Evolutionary conservation across 2,329 filamentous ascomycete species (phyloP).

Genomic region (Verruconis gallopava): DNA sequence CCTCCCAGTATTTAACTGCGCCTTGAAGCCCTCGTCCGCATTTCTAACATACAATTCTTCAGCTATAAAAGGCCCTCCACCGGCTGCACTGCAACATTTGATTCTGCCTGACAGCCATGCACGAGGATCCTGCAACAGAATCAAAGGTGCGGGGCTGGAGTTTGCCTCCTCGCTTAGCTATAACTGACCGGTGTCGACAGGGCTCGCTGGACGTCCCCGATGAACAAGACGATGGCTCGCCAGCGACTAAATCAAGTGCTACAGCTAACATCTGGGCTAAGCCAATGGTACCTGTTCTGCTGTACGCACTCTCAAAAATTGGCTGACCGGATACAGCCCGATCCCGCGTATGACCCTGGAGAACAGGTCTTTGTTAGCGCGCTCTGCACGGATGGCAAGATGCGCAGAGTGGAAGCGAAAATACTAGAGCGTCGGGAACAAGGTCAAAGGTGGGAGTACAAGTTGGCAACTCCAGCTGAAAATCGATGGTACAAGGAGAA

Average conservation of each 20-base stretch:
- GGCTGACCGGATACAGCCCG: too few relatives aligned
- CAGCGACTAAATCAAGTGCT: not conserved
- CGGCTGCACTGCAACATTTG: too few relatives aligned
- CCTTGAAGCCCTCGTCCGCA: too few relatives aligned
- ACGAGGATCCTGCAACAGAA: not conserved
- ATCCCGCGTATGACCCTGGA: not conserved
- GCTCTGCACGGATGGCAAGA: not conserved
- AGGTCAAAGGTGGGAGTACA: not conserved
- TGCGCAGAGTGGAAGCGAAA: not conserved
- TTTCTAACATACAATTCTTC: too few relatives aligned
- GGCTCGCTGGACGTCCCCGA: too few relatives aligned
- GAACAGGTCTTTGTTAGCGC: not conserved
- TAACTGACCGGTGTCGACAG: too few relatives aligned
- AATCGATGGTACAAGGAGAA: not conserved
- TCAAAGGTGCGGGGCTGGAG: not conserved
- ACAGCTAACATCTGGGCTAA: not conserved
- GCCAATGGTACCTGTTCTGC: too few relatives aligned
- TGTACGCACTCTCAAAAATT: too few relatives aligned
- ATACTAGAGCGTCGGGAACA: not conserved
- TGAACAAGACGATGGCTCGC: not conserved
- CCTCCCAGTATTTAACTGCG: too few relatives aligned
- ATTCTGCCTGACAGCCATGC: not conserved
- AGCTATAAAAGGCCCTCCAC: too few relatives aligned
- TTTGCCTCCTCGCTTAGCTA: too few relatives aligned
- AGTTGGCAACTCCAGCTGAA: not conserved